Evolutionary conservation across 768 basidiomycete species (phyloP).

Genomic region (Hypholoma fasciculare): DNA sequence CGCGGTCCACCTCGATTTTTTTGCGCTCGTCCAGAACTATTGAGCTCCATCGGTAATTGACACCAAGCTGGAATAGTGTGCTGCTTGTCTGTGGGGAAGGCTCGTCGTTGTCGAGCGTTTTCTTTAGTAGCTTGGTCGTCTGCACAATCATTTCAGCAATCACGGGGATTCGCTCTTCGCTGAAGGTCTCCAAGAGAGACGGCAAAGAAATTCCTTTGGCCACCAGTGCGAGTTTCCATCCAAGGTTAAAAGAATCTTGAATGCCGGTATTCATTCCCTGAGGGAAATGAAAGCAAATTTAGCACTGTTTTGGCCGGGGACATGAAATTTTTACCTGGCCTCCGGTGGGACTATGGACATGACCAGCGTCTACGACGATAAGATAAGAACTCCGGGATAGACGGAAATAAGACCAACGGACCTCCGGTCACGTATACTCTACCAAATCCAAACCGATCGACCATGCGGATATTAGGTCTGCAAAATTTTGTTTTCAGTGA

Average conservation of each 20-base stretch:
- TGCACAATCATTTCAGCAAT: conserved; percentile 35
- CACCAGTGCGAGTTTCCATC: conserved; percentile 38
- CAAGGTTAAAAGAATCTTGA: conserved; percentile 36
- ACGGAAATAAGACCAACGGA: conserved; percentile 2
- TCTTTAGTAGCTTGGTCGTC: conserved; percentile 21
- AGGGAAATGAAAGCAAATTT: neutral
- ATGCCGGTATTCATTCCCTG: conserved; percentile 33
- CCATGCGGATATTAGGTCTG: conserved; percentile 25
- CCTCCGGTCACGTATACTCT: conserved; percentile 24
- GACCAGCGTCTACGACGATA: conserved; percentile 16
- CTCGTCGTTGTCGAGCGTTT: conserved; percentile 10
- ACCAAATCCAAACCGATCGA: conserved; percentile 19
- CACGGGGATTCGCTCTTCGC: conserved; percentile 35
- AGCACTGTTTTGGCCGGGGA: neutral
- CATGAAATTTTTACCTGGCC: conserved; percentile 15
- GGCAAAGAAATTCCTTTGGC: conserved; percentile 25
- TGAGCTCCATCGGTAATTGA: conserved; percentile 55
- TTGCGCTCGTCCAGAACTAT: conserved; percentile 44
- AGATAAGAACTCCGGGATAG: neutral
- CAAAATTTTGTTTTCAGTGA: neutral
- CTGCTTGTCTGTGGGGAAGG: conserved; percentile 21
- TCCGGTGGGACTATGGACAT: conserved; percentile 23
- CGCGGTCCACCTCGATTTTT: conserved; percentile 11
- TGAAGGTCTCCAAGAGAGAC: conserved; percentile 30
- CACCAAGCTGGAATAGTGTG: conserved; percentile 41